Conservation (phyloP, 306 rosid species). For the Mimosa pudica region DNA sequence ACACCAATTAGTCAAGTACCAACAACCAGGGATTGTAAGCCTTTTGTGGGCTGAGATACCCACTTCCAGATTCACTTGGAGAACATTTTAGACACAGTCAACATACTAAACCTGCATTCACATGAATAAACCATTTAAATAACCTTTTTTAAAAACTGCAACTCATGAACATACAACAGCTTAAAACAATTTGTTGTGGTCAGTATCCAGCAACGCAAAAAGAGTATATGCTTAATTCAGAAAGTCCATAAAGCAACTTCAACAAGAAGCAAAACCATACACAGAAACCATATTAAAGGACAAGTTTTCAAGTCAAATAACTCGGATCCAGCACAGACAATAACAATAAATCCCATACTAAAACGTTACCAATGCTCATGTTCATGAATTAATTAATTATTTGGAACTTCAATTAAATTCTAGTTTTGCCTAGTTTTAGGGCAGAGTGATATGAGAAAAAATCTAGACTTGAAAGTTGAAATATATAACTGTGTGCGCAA, state of each 20-base stretch:
- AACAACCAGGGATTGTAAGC: constrained; percentile 32
- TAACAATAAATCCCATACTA: not conserved
- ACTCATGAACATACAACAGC: constrained; percentile 10
- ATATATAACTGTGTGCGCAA: not conserved
- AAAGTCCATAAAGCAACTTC: not conserved
- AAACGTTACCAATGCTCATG: not conserved
- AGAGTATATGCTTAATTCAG: not conserved
- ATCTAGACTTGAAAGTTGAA: not conserved
- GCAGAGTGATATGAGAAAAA: not conserved
- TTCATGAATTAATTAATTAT: not conserved
- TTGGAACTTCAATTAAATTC: not conserved
- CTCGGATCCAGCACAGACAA: not conserved
- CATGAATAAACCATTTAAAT: constrained; percentile 28
- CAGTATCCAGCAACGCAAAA: not conserved
- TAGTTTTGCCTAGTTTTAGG: not conserved
- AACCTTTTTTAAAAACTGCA: constrained; percentile 23
- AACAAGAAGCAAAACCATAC: not conserved
- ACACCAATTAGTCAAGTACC: constrained; percentile 29
- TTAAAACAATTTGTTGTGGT: not conserved
- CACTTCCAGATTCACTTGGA: constrained; percentile 38
- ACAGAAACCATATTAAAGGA: not conserved
- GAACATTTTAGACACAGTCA: constrained; percentile 32
- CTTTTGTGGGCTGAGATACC: constrained; percentile 36
- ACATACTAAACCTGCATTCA: constrained; percentile 39
- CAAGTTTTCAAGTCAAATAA: not conserved